Evolutionary conservation across 2,329 filamentous ascomycete species (phyloP), one percentile per base, ranked within the genome.

Genomic region (Laburnicola sp.): DNA sequence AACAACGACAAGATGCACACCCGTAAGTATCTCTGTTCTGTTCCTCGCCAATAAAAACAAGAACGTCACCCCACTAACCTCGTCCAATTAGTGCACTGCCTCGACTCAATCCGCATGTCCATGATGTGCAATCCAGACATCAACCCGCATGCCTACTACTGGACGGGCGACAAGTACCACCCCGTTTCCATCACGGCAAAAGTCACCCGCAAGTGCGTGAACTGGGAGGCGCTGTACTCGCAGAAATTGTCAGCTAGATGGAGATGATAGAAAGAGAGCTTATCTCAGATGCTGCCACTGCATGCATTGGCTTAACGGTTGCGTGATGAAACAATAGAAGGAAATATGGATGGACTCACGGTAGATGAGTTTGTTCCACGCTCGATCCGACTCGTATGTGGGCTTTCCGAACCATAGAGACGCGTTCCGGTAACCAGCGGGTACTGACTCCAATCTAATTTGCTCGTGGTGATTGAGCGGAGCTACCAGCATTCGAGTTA

Each of bases 101-200:
- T 50, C 8, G 47, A 50, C 21, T 25, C 47, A 21, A 8, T 50
- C 16, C 39, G 47, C 8, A 36, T 30, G 8, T 50, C 47, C 10
- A 21, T 50, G 10, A 44, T 45, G 21, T 50, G 47, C 32, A 37
- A 50, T 32, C 46, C 47, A n/a, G 47, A 50, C 25, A n/a, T 50
- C 4, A 50, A 45, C 41, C 39, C 35, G 3, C 47, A 44, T 45
- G 39, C 47, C 7, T 45, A 27, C 34, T 50, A 28, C 40, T 44
- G 32, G 32, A 23, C 28, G 7, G 34, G 41, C n/a, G 25, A 27
- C 8, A 50, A 50, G 32, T 50, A 28, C 32, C 47, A 50, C 32
- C 11, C 21, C 16, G 27, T 50, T 32, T 35, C 39, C 7, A 30
- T 45, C 9, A 45, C 25, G 5, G 32, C 39, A 22, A 44, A 45